Evolutionary conservation across 306 rosid species (phyloP).

Genomic region (Castanea sativa): DNA sequence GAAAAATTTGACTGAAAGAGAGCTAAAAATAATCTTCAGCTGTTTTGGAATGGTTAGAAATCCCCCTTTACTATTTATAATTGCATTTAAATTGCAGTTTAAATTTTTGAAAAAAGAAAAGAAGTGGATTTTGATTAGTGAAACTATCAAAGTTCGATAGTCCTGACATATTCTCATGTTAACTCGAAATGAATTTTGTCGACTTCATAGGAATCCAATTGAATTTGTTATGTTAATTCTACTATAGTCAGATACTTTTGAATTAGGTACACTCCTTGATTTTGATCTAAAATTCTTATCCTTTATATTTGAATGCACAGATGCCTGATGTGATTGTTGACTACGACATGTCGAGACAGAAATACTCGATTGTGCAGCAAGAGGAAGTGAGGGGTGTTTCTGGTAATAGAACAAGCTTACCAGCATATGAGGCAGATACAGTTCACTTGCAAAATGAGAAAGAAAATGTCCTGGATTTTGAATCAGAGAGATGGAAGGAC

Average conservation of each 20-base stretch:
- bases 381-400: slow-evolving; percentile 63
- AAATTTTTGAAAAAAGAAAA: not conserved
- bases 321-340: slow-evolving; percentile 92
- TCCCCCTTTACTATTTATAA: not conserved
- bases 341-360: slow-evolving; percentile 71
- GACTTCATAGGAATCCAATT: not conserved
- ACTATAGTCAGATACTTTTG: not conserved
- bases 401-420: slow-evolving; percentile 31
- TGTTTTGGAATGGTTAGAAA: not conserved
- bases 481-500: slow-evolving; percentile 58
- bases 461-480: slow-evolving; percentile 26
- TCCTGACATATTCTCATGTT: not conserved
- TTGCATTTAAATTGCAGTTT: not conserved
- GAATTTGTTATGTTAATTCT: not conserved
- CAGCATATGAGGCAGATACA: slow-evolving; percentile 18
- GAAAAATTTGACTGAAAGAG: not conserved
- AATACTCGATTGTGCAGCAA: slow-evolving; percentile 69
- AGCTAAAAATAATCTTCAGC: not conserved
- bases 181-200: not conserved
- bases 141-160: not conserved
- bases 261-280: not conserved
- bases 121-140: not conserved
- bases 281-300: slow-evolving; percentile 12
- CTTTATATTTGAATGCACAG: slow-evolving; percentile 37
- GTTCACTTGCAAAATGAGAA: slow-evolving; percentile 5